A percentile compares a stretch with the other conserved stretches of the same genome.
phyloP scores from a whole-genome alignment of 768 basidiomycete species.

The Leccinum disarticulatum region DNA sequence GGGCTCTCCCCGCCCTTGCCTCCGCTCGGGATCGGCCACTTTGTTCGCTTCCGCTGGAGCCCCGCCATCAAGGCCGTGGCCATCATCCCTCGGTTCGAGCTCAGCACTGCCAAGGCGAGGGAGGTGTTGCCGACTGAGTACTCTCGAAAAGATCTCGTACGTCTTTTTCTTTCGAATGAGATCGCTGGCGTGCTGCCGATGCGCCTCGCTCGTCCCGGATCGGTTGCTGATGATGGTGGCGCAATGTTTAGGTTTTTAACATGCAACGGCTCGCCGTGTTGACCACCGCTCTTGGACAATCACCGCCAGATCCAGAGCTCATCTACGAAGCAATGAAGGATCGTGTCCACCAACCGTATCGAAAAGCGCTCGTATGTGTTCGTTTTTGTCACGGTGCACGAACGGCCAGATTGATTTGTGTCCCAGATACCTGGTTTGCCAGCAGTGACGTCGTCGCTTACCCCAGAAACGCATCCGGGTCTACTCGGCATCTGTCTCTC shows the following conservation, averaged over 20 bases:
- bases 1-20: no score
- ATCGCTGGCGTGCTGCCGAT: not conserved
- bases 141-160: constrained; percentile 86
- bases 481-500: constrained; percentile 96
- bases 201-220: not conserved
- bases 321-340: constrained; percentile 99
- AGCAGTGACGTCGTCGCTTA: constrained; percentile 85
- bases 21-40: no score
- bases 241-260: constrained; percentile 80
- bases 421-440: constrained; percentile 91
- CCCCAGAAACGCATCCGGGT: constrained; percentile 89
- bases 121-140: constrained; percentile 84
- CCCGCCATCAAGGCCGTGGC: constrained; percentile 85
- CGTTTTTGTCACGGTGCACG: not conserved
- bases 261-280: constrained; percentile 94
- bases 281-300: constrained; percentile 87
- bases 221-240: not conserved
- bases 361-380: constrained; percentile 72
- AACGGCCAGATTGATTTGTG: not conserved
- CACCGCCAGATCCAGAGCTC: constrained; percentile 91
- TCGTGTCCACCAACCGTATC: constrained; percentile 95
- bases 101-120: constrained; percentile 93
- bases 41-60: no score
- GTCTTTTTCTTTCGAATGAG: constrained; percentile 2
- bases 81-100: constrained; percentile 92